Percentiles rank a stretch among this genome's conserved stretches.
These are phyloP conservation scores for Dictyostelium purpureum DNA, from an alignment of 78 protist species.

Conservation along the genomic window DNA sequence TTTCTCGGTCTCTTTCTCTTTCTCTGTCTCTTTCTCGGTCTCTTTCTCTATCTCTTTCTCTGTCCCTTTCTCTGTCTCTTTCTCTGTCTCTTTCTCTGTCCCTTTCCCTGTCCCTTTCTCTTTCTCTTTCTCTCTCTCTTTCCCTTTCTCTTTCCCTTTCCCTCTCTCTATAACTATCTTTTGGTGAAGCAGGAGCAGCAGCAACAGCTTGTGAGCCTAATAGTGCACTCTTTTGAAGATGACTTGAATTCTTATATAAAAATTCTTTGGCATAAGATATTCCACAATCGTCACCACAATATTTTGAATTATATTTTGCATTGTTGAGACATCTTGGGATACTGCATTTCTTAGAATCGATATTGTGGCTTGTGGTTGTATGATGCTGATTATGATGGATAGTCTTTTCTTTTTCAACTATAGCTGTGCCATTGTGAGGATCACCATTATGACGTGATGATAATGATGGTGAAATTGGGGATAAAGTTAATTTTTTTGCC, in stretches of 20 bases:
- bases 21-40: not conserved
- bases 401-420: too few species aligned
- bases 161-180: not conserved
- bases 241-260: not conserved
- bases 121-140: not conserved
- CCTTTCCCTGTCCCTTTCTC: not conserved
- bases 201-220: not conserved
- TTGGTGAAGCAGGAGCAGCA: constrained; percentile 2
- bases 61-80: not conserved
- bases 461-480: constrained; percentile 6
- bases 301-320: constrained; percentile 35
- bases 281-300: constrained; percentile 74
- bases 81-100: not conserved
- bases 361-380: not conserved
- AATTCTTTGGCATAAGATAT: constrained; percentile 58
- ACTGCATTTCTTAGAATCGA: constrained; percentile 12
- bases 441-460: not conserved
- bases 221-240: not conserved
- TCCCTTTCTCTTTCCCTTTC: not conserved
- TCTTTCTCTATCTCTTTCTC: not conserved
- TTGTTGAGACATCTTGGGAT: constrained; percentile 14
- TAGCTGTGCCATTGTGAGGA: not conserved
- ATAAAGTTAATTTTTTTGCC: not conserved
- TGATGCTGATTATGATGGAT: not conserved
- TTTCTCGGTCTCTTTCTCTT: not conserved